Conservation (phyloP, 2,329 filamentous ascomycete species). For the Calonectria multiphialidica region DNA sequence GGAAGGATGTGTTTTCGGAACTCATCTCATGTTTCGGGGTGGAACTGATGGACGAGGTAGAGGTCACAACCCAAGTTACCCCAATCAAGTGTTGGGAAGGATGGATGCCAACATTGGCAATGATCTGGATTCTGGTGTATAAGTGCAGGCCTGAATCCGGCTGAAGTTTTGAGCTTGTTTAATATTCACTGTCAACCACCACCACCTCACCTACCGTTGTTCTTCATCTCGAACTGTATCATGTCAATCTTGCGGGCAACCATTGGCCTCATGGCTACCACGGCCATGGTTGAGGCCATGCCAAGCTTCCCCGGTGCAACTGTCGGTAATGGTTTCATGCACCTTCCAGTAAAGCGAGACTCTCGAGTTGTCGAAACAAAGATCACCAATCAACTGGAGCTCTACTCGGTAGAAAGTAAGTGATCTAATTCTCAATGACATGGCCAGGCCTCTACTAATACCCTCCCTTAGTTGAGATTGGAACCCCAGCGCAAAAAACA, state of each 20-base stretch:
- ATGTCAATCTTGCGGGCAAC: neutral
- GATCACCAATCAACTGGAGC: neutral
- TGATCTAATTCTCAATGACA: neutral
- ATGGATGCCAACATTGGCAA: neutral
- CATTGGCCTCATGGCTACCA: neutral
- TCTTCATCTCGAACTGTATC: neutral
- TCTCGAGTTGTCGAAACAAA: neutral
- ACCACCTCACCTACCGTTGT: neutral
- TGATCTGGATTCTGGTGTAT: neutral
- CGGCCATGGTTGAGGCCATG: neutral
- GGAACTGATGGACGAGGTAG: neutral
- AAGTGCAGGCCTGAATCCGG: neutral
- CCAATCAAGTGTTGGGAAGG: neutral
- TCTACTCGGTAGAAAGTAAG: neutral
- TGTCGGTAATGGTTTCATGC: neutral
- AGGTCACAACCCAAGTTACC: neutral
- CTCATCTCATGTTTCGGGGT: neutral
- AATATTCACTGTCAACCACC: neutral
- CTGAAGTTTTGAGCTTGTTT: neutral
- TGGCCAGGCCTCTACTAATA: slow-evolving; percentile 4
- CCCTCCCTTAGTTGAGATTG: slow-evolving; percentile 38
- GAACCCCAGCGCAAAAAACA: slow-evolving; percentile 45
- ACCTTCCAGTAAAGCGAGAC: neutral
- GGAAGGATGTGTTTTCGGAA: neutral
- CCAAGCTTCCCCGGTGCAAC: neutral